These are phyloP conservation scores for Elsinoe perseae DNA, from an alignment of 2,329 filamentous ascomycete species.

Conservation along the genomic window DNA sequence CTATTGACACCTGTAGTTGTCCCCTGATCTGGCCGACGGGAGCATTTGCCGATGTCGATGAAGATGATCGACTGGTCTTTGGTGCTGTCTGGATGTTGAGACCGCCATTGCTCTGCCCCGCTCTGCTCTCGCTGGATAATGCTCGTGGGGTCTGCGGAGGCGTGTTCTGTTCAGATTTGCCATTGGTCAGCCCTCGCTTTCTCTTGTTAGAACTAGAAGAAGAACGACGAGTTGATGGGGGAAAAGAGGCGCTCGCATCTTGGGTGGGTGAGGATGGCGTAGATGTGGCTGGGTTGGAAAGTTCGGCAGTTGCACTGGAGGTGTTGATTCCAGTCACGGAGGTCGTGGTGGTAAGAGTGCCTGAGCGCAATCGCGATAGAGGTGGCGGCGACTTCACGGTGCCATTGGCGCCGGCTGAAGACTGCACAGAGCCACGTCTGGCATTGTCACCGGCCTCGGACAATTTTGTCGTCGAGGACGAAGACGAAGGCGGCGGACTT, in stretches of 20 bases:
- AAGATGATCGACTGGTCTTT: conserved; percentile 30
- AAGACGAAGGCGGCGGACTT: conserved; percentile 36
- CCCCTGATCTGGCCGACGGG: conserved; percentile 68
- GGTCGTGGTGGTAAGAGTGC: conserved; percentile 42
- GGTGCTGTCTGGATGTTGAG: conserved; percentile 27
- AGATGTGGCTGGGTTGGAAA: conserved; percentile 58
- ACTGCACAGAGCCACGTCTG: neutral
- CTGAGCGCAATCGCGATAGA: conserved; percentile 29
- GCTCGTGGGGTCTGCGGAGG: conserved; percentile 84
- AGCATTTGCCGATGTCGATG: conserved; percentile 32
- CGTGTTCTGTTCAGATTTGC: conserved; percentile 74
- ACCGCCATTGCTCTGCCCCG: conserved; percentile 22
- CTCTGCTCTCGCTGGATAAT: conserved; percentile 58
- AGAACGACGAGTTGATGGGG: conserved; percentile 36
- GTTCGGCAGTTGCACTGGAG: conserved; percentile 58
- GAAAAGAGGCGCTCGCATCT: conserved; percentile 37
- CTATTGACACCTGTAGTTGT: conserved; percentile 81
- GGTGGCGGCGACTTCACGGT: conserved; percentile 13
- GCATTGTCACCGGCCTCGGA: conserved; percentile 14
- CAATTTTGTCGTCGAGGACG: conserved; percentile 31
- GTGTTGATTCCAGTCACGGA: conserved; percentile 58
- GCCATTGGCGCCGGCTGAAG: neutral
- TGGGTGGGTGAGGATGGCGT: conserved; percentile 50
- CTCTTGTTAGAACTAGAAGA: conserved; percentile 55
- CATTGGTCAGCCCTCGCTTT: conserved; percentile 67